Percentiles rank a stretch among this genome's conserved stretches.
Conservation (phyloP, 345 rosid genomes). For the Eutrema yunnanense region DNA sequence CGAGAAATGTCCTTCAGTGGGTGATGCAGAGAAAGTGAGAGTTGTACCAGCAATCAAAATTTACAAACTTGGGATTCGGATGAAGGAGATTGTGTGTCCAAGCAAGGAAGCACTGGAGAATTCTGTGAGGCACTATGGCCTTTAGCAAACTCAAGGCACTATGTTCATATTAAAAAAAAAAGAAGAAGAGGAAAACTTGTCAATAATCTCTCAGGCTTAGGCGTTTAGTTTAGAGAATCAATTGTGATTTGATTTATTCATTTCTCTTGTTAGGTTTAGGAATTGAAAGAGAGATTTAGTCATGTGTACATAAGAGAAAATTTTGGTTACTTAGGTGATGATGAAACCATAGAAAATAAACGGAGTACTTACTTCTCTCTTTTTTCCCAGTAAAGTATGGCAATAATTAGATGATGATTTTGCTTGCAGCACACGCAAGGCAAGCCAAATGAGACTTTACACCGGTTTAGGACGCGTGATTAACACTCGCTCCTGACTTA, state of each 20-base stretch:
- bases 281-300: neutral
- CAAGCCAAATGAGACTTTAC: neutral
- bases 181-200: neutral
- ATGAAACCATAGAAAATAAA: slow-evolving; percentile 20
- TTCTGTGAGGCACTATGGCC: slow-evolving; percentile 92
- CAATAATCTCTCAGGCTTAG: slow-evolving; percentile 9
- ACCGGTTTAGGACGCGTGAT: neutral
- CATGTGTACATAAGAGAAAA: slow-evolving; percentile 15
- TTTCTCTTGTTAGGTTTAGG: slow-evolving; percentile 13
- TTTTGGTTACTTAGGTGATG: slow-evolving; percentile 14
- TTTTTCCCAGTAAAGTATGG: neutral
- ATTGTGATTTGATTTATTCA: slow-evolving; percentile 20
- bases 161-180: neutral
- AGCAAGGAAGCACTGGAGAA: slow-evolving; percentile 81
- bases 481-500: neutral
- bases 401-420: neutral
- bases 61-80: slow-evolving; percentile 68
- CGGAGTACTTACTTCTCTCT: neutral
- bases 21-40: slow-evolving; percentile 73
- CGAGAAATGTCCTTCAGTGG: slow-evolving; percentile 44
- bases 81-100: slow-evolving; percentile 92
- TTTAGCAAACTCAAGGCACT: slow-evolving; percentile 40
- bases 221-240: slow-evolving; percentile 18
- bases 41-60: slow-evolving; percentile 96
- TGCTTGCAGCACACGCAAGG: slow-evolving; percentile 5